A percentile compares a stretch with the other conserved stretches of the same genome.
phyloP scores from a whole-genome alignment of 2,329 filamentous ascomycete genomes.

The Xylariaceae sp. region DNA sequence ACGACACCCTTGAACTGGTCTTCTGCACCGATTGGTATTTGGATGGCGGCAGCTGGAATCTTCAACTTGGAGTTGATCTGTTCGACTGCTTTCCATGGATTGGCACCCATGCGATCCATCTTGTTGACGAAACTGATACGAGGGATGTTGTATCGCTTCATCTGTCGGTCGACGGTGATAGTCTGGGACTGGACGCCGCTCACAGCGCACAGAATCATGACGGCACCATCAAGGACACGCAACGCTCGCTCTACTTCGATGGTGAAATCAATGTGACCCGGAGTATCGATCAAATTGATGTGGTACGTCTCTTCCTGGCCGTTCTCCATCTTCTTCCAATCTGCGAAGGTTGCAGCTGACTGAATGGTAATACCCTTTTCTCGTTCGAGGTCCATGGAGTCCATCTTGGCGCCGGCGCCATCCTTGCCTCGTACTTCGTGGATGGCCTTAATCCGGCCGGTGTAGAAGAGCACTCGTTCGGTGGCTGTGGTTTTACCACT shows the following conservation, averaged over 20 bases:
- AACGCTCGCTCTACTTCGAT: conserved; percentile 97
- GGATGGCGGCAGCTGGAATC: conserved; percentile 86
- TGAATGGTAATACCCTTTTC: conserved; percentile 99
- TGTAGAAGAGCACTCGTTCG: conserved; percentile 97
- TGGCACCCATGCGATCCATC: conserved; percentile 98
- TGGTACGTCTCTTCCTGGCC: conserved; percentile 89
- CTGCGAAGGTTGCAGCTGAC: conserved; percentile 94
- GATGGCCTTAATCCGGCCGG: conserved; percentile 91
- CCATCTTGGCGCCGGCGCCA: conserved; percentile 97
- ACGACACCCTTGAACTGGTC: conserved; percentile 91
- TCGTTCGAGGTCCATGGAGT: conserved; percentile 97
- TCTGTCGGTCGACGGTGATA: conserved; percentile 96
- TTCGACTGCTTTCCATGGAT: conserved; percentile 95
- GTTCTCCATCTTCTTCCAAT: conserved; percentile 86
- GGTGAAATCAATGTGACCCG: conserved; percentile 97
- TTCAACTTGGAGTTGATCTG: conserved; percentile 97
- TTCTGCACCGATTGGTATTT: conserved; percentile 90
- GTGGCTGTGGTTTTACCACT: conserved; percentile 96
- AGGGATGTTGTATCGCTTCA: conserved; percentile 96
- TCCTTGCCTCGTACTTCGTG: conserved; percentile 96
- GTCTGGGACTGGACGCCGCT: conserved; percentile 97
- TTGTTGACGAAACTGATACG: conserved; percentile 97
- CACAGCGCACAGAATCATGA: conserved; percentile 97
- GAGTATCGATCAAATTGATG: conserved; percentile 97
- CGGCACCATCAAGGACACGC: conserved; percentile 90